These are phyloP conservation scores for Penicillium hesseltinei DNA, from an alignment of 2,329 filamentous ascomycete genomes.

Conservation along the genomic window DNA sequence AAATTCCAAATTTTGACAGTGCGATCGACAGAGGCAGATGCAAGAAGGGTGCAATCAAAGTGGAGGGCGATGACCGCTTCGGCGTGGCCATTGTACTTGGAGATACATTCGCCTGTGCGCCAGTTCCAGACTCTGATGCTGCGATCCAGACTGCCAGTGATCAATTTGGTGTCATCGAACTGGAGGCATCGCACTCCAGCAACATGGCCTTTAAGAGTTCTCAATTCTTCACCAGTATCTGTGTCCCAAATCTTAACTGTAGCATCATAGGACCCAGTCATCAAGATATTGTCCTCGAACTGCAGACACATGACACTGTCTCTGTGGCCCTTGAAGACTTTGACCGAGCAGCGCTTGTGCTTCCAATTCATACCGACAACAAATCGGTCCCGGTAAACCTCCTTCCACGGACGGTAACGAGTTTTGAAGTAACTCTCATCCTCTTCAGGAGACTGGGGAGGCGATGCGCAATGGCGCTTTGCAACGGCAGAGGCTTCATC, in stretches of 20 bases:
- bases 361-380: conserved; percentile 98
- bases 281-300: conserved; percentile 85
- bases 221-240: conserved; percentile 78
- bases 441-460: conserved; percentile 29
- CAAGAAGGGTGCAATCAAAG: conserved; percentile 79
- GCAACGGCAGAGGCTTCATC: conserved; percentile 30
- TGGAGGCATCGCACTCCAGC: conserved; percentile 84
- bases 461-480: conserved; percentile 34
- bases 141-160: conserved; percentile 83
- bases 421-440: conserved; percentile 52
- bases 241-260: conserved; percentile 97
- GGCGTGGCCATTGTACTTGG: conserved; percentile 74
- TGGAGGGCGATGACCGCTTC: conserved; percentile 84
- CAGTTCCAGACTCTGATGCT: conserved; percentile 96
- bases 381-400: conserved; percentile 92
- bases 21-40: conserved; percentile 84
- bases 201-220: conserved; percentile 80
- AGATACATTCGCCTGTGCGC: conserved; percentile 83
- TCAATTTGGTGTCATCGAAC: conserved; percentile 87
- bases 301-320: conserved; percentile 81
- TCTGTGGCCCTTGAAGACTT: conserved; percentile 78
- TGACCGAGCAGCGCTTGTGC: conserved; percentile 82
- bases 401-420: conserved; percentile 77
- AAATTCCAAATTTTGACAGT: conserved; percentile 94
- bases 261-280: conserved; percentile 90